A percentile compares a stretch with the other conserved stretches of the same genome.
These are phyloP conservation scores for Leccinum sublutescens DNA, from an alignment of 768 basidiomycete genomes.

Conservation along the genomic window DNA sequence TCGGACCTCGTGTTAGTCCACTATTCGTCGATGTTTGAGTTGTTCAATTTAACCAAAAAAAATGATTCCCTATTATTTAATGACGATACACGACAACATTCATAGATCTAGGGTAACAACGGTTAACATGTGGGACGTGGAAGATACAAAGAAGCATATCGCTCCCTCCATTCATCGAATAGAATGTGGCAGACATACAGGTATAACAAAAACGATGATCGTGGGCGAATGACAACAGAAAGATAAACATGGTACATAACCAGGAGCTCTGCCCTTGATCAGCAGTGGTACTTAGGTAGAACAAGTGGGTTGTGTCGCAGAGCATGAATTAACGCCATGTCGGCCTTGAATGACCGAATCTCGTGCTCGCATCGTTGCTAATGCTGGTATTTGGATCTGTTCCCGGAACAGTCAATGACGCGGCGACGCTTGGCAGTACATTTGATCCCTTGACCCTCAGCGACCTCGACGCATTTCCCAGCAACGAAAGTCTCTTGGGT, in stretches of 20 bases:
- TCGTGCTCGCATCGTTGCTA: slow-evolving; percentile 50
- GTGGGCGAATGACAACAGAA: slow-evolving; percentile 7
- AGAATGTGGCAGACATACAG: slow-evolving; percentile 9
- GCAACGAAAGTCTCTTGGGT: slow-evolving; percentile 55
- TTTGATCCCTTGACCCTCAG: slow-evolving; percentile 33
- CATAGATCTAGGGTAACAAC: slow-evolving; percentile 28
- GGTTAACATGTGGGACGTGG: slow-evolving; percentile 20
- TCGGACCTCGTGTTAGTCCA: not conserved
- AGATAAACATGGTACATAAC: slow-evolving; percentile 17
- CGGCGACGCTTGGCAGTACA: slow-evolving; percentile 30
- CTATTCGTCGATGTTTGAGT: not conserved
- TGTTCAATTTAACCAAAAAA: not conserved
- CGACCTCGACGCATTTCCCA: slow-evolving; percentile 38
- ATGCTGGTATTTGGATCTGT: slow-evolving; percentile 42
- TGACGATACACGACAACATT: slow-evolving; percentile 22
- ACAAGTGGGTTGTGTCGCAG: slow-evolving; percentile 6
- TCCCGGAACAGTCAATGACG: slow-evolving; percentile 31
- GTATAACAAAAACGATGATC: slow-evolving; percentile 22
- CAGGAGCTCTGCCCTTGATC: slow-evolving; percentile 14
- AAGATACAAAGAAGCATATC: slow-evolving; percentile 2
- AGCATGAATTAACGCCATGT: slow-evolving; percentile 51
- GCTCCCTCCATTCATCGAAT: slow-evolving; percentile 8
- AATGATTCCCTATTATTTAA: slow-evolving; percentile 13
- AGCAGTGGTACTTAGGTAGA: slow-evolving; percentile 1
- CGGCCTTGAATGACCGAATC: slow-evolving; percentile 41